Evolutionary conservation across 139 green algal species (phyloP).

Genomic region (Dunaliella primolecta): DNA sequence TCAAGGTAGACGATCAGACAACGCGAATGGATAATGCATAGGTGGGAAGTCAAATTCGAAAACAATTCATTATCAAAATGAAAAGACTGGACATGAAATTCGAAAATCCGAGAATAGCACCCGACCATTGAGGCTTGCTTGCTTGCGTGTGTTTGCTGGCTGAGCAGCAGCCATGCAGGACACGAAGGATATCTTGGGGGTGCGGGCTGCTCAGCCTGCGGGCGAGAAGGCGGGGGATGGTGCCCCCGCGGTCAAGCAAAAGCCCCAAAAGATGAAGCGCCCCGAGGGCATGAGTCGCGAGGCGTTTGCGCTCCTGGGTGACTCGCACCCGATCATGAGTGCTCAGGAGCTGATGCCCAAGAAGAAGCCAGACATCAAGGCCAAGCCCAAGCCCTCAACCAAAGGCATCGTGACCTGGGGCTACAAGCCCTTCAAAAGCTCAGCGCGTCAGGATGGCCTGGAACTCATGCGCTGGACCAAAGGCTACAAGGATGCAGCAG

Average conservation of each 20-base stretch:
- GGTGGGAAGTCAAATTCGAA: not conserved
- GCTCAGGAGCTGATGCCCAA: conserved; percentile 46
- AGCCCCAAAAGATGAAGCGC: conserved; percentile 69
- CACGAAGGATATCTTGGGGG: conserved; percentile 86
- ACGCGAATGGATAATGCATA: too few species aligned
- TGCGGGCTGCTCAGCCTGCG: conserved; percentile 36
- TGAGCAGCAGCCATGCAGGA: conserved; percentile 64
- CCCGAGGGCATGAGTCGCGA: conserved; percentile 83
- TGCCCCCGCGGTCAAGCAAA: conserved; percentile 30
- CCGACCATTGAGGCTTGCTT: not conserved
- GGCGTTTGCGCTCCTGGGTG: conserved; percentile 83
- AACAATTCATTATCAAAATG: not conserved
- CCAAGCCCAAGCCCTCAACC: conserved; percentile 41
- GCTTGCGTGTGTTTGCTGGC: not conserved
- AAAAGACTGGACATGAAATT: not conserved
- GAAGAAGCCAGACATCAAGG: conserved; percentile 36
- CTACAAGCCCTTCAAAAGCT: conserved; percentile 73
- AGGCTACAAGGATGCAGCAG: conserved; percentile 71
- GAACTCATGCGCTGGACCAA: conserved; percentile 85
- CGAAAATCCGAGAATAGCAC: not conserved
- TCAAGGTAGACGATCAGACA: too few species aligned
- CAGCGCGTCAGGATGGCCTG: conserved; percentile 65
- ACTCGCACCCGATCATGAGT: conserved; percentile 77
- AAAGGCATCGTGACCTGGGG: conserved; percentile 53
- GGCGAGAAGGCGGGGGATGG: conserved; percentile 14